These are phyloP conservation scores for Monosporozyma aerobia DNA, from an alignment of 805 yeast species.

Conservation along the genomic window DNA sequence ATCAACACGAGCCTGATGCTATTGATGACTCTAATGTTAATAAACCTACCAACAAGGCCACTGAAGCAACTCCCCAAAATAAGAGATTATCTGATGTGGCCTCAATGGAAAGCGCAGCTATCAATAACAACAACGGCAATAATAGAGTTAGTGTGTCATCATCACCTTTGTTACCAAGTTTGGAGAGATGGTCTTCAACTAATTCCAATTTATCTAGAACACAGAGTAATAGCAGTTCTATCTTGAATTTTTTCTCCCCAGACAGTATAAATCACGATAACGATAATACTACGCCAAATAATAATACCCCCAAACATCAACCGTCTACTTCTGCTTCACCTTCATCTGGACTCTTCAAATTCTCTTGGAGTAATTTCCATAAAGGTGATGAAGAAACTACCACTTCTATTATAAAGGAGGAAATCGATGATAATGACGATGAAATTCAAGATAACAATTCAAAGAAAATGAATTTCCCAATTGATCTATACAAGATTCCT, in stretches of 20 bases:
- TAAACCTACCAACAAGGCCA: neutral
- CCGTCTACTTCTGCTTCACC: constrained; percentile 11
- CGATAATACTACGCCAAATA: constrained; percentile 1
- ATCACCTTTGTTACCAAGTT: constrained; percentile 14
- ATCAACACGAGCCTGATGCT: neutral
- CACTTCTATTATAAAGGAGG: constrained; percentile 13
- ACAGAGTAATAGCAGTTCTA: constrained; percentile 21
- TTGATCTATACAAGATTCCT: constrained; percentile 11
- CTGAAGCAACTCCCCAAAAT: constrained; percentile 2
- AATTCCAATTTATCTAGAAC: constrained; percentile 22
- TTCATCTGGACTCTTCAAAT: constrained; percentile 29
- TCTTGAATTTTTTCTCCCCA: constrained; percentile 12
- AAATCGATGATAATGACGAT: constrained; percentile 12
- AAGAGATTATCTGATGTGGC: neutral
- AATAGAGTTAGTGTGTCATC: neutral
- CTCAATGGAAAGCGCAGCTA: neutral
- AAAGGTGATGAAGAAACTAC: constrained; percentile 12
- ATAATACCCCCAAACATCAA: neutral
- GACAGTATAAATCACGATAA: constrained; percentile 5
- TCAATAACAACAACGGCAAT: neutral
- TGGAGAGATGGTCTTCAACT: constrained; percentile 26
- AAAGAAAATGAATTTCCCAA: constrained; percentile 8
- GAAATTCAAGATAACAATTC: constrained; percentile 12
- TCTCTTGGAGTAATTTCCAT: constrained; percentile 30
- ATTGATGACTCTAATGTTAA: neutral